Percentiles rank a stretch among this genome's conserved stretches.
Conservation (phyloP, 148 eudicot genomes). For the Heliosperma pusillum region DNA sequence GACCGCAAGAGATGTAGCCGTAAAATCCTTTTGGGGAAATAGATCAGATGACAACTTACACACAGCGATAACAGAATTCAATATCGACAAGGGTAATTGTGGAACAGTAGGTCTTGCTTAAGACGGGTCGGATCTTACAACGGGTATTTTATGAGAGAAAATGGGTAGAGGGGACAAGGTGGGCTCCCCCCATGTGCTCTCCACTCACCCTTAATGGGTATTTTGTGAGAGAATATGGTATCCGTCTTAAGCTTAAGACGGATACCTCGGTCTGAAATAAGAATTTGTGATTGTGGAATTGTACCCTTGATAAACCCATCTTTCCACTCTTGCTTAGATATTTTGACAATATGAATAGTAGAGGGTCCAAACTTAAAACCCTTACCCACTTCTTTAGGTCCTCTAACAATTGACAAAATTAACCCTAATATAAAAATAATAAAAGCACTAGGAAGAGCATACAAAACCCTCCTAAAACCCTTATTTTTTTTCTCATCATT, state of each 20-base stretch:
- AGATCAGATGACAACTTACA: slow-evolving; percentile 68
- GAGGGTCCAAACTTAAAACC: slow-evolving; percentile 70
- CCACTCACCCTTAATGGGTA: no score
- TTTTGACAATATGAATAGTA: slow-evolving; percentile 31
- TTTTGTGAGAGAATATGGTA: no score
- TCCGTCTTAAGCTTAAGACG: no score
- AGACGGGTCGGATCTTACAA: no score
- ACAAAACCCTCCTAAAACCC: slow-evolving; percentile 24
- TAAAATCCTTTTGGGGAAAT: slow-evolving; percentile 49
- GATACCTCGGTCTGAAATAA: no score
- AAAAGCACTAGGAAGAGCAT: slow-evolving; percentile 66
- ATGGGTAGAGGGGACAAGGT: no score
- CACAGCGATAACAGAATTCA: slow-evolving; percentile 73
- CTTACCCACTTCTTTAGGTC: slow-evolving; percentile 48
- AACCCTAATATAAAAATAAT: slow-evolving; percentile 64
- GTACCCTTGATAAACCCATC: no score
- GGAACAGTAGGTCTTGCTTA: no score
- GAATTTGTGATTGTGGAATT: no score
- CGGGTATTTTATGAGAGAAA: no score
- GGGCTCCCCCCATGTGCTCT: no score
- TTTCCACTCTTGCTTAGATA: slow-evolving; percentile 66
- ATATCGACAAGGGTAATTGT: no score
- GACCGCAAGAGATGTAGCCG: slow-evolving; percentile 62
- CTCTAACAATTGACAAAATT: slow-evolving; percentile 51
- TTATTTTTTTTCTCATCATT: background rate